Conservation (phyloP, 306 rosid species). For the Inga laurina region DNA sequence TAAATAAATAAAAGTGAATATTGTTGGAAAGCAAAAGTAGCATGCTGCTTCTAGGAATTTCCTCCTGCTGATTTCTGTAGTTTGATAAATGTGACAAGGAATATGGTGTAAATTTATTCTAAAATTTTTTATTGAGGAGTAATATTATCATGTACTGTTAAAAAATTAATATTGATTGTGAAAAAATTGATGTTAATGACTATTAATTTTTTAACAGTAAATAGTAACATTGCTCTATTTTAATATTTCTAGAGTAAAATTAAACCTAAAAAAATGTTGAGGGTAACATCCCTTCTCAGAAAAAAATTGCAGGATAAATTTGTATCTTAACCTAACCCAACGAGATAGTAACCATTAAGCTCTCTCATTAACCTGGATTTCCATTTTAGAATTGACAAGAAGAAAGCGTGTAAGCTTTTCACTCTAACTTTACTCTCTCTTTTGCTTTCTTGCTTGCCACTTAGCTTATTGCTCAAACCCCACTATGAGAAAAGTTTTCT, state of each 20-base stretch:
- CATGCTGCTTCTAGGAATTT: slow-evolving; percentile 35
- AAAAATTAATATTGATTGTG: too few species aligned
- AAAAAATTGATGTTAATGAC: too few species aligned
- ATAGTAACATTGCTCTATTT: too few species aligned
- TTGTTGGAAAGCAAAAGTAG: slow-evolving; percentile 28
- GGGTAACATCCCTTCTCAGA: too few species aligned
- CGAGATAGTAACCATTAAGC: slow-evolving; percentile 29
- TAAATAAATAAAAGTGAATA: neutral
- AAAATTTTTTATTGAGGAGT: too few species aligned
- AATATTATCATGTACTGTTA: too few species aligned
- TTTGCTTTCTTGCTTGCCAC: slow-evolving; percentile 62
- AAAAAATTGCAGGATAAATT: too few species aligned
- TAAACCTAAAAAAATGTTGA: too few species aligned
- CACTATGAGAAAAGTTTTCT: slow-evolving; percentile 46
- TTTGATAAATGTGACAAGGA: neutral
- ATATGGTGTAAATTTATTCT: too few species aligned
- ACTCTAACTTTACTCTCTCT: slow-evolving; percentile 48
- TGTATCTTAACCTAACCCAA: too few species aligned
- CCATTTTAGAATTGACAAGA: slow-evolving; percentile 55
- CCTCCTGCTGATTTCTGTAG: slow-evolving; percentile 18
- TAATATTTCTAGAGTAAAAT: too few species aligned
- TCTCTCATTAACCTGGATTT: slow-evolving; percentile 41
- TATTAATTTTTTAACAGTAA: too few species aligned
- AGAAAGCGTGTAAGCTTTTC: slow-evolving; percentile 61
- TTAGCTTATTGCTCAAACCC: slow-evolving; percentile 39